Base-by-base conservation (phyloP, 2,329 filamentous ascomycete species). In the Trichophyton simii region DNA sequence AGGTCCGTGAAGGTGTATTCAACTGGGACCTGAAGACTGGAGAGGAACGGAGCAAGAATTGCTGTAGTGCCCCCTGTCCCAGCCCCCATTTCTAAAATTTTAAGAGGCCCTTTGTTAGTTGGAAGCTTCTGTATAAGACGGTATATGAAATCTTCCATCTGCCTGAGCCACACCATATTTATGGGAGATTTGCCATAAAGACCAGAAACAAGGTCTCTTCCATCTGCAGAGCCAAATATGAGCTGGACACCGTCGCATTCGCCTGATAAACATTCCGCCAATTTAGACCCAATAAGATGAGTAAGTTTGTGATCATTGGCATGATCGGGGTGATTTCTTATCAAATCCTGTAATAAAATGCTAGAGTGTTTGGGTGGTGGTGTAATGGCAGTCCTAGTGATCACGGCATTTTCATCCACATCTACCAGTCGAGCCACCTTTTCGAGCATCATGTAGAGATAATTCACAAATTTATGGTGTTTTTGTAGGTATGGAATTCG, bases 1-100 rank as follows among this genome's bases (percentile, higher is more conserved):
- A 77, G 64, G 55, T 78, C 76, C 0, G 71, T 76, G 60, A 76
- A 75, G 0, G 70, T 74, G 63, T 77, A 78, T 50, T 72, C 66
- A 13, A 77, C 64, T 0, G 66, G 52, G 1, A 74, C 64, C 7
- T 63, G 68, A 0, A 70, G 64, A 1, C 60, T 59, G 5, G 66
- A 65, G 0, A 78, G 65, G 0, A 67, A 34, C 0, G 67, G 62
- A 0, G 75, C 64, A 0, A 76, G 50, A 28, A 65, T 64, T 13
- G 64, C 66, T 0, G 75, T 76, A 0, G 73, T 75, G 0, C 72
- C 74, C 0, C 75, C 73, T 1, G 72, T 76, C 0, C 72, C 74
- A 4, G 70, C 75, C 1, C 75, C 75, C 57, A 75, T 66, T 52
- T 77, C 75, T 0, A 76, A 67, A 6, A 76, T 72, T 13, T 41